phyloP scores from a whole-genome alignment of 2,329 filamentous ascomycete genomes.

The Ophiosphaerella narmari region DNA sequence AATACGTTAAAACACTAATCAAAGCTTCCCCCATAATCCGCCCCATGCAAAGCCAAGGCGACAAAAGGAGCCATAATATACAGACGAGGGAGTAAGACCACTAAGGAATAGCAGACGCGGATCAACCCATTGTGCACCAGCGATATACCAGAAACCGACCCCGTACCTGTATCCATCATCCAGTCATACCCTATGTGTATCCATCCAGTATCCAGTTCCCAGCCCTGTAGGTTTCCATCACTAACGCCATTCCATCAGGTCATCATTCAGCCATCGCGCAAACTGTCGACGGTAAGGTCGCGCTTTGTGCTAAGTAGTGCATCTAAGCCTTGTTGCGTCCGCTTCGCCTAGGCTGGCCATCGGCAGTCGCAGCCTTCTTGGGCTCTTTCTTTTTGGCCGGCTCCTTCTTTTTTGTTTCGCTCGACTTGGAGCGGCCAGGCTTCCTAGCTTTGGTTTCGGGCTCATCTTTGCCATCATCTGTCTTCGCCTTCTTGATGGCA shows the following conservation, averaged over 20 bases:
- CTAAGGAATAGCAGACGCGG: slow-evolving; percentile 1
- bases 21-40: background rate
- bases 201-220: background rate
- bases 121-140: slow-evolving; percentile 7
- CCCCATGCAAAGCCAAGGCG: background rate
- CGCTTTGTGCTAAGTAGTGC: background rate
- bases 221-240: background rate
- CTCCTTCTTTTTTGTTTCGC: slow-evolving; percentile 48
- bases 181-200: slow-evolving; percentile 5
- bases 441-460: slow-evolving; percentile 30
- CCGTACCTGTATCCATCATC: background rate
- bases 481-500: slow-evolving; percentile 29
- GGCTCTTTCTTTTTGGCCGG: slow-evolving; percentile 50
- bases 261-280: background rate
- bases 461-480: slow-evolving; percentile 30
- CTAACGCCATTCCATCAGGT: background rate
- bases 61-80: background rate
- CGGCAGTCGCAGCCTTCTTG: slow-evolving; percentile 56
- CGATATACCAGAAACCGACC: background rate
- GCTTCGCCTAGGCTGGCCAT: slow-evolving; percentile 54
- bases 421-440: slow-evolving; percentile 50
- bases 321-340: slow-evolving; percentile 45
- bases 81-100: slow-evolving; percentile 1
- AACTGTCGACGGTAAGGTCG: background rate
- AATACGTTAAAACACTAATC: background rate